phyloP scores from a whole-genome alignment of 2,329 filamentous ascomycete species.

The Xylariaceae sp. region DNA sequence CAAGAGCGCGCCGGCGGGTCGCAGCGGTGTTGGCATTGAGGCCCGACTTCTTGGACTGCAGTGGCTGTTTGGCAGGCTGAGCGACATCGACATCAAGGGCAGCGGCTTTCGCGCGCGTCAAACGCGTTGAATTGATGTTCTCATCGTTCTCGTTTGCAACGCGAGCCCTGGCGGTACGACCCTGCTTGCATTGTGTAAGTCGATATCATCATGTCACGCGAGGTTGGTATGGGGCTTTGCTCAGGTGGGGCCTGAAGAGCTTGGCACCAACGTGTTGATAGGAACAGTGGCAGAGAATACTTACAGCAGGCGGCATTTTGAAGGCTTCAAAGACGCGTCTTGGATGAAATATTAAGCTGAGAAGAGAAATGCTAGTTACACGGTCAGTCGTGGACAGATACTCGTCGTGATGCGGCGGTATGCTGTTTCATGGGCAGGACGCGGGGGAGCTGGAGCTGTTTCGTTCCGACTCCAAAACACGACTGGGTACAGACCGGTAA shows the following conservation, averaged over 20 bases:
- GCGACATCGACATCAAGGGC: slow-evolving; percentile 64
- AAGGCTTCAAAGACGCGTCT: slow-evolving; percentile 11
- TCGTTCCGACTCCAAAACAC: slow-evolving; percentile 9
- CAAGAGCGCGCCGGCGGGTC: slow-evolving; percentile 76
- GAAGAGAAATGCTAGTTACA: slow-evolving; percentile 12
- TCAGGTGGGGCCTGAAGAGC: background rate
- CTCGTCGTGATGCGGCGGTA: background rate
- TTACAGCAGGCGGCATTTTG: slow-evolving; percentile 39
- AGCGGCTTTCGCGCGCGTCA: slow-evolving; percentile 90
- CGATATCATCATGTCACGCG: background rate
- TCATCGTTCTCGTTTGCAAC: slow-evolving; percentile 93
- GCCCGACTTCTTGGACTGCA: slow-evolving; percentile 69
- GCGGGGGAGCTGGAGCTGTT: slow-evolving; percentile 10
- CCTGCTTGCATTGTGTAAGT: slow-evolving; percentile 39
- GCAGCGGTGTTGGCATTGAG: slow-evolving; percentile 47
- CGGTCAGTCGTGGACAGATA: slow-evolving; percentile 9
- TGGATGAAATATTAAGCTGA: slow-evolving; percentile 11
- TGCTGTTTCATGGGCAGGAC: background rate
- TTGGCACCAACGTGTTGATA: background rate
- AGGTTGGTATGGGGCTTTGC: background rate
- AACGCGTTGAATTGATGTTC: slow-evolving; percentile 74
- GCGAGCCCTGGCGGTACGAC: slow-evolving; percentile 70
- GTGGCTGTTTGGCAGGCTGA: slow-evolving; percentile 57
- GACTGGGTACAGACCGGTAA: slow-evolving; percentile 1
- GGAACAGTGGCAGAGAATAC: slow-evolving; percentile 15